Evolutionary conservation across 2,329 filamentous ascomycete genomes (phyloP).

Genomic region (Phoma sp.): DNA sequence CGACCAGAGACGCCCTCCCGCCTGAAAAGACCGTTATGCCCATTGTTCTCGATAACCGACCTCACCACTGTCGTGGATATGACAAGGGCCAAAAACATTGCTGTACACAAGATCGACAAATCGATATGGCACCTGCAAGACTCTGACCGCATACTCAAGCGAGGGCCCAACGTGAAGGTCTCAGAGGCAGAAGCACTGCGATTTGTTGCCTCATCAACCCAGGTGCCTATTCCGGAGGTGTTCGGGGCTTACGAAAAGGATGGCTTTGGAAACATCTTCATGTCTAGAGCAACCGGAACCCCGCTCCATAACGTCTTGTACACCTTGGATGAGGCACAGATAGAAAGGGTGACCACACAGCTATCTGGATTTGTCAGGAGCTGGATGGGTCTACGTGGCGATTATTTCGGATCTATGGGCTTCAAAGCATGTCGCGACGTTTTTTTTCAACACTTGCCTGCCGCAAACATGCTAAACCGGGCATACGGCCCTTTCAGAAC

Average conservation of each 20-base stretch:
- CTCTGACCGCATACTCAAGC: constrained; percentile 20
- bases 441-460: constrained; percentile 21
- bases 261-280: constrained; percentile 22
- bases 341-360: constrained; percentile 11
- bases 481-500: constrained; percentile 21
- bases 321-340: constrained; percentile 10
- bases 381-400: constrained; percentile 10
- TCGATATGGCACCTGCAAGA: constrained; percentile 20
- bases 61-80: constrained; percentile 17
- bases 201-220: constrained; percentile 18
- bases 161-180: constrained; percentile 16
- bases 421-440: constrained; percentile 20
- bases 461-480: constrained; percentile 3
- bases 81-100: constrained; percentile 17
- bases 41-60: constrained; percentile 10
- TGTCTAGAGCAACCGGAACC: constrained; percentile 21
- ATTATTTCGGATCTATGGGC: constrained; percentile 23
- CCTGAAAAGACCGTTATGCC: constrained; percentile 2
- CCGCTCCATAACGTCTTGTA: constrained; percentile 14
- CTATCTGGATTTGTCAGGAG: constrained; percentile 16
- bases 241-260: constrained; percentile 22
- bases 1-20: not conserved
- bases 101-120: constrained; percentile 14
- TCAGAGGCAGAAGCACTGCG: constrained; percentile 24
- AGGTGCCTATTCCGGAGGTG: constrained; percentile 25